These are phyloP conservation scores for Colletotrichum abscissum DNA, from an alignment of 2,329 filamentous ascomycete species.

Conservation along the genomic window DNA sequence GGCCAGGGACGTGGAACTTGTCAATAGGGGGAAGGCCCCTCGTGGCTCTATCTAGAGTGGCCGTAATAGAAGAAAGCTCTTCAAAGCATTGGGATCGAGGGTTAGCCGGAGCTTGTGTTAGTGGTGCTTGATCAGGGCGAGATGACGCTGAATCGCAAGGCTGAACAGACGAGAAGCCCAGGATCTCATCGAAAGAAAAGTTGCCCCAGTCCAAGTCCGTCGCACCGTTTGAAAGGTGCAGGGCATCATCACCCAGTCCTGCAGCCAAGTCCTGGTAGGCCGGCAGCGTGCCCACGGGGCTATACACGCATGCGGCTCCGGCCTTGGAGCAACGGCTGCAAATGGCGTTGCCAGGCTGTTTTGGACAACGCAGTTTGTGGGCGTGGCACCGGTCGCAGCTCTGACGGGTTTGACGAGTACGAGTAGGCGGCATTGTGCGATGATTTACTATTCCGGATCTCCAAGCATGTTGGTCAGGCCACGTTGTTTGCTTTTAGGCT, in stretches of 20 bases:
- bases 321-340: slow-evolving; percentile 57
- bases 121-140: neutral
- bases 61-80: slow-evolving; percentile 1
- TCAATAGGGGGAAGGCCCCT: slow-evolving; percentile 8
- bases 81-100: slow-evolving; percentile 13
- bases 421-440: slow-evolving; percentile 2
- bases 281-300: slow-evolving; percentile 44
- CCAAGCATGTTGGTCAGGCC: slow-evolving; percentile 37
- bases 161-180: neutral
- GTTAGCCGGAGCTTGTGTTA: neutral
- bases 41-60: slow-evolving; percentile 8
- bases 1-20: slow-evolving; percentile 37
- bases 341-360: slow-evolving; percentile 45
- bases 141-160: neutral
- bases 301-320: slow-evolving; percentile 53
- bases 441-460: neutral
- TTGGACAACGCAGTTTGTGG: slow-evolving; percentile 59
- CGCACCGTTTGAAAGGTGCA: neutral
- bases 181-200: slow-evolving; percentile 20
- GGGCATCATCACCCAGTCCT: neutral
- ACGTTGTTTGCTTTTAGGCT: neutral
- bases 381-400: slow-evolving; percentile 58
- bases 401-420: slow-evolving; percentile 38
- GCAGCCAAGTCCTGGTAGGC: slow-evolving; percentile 38
- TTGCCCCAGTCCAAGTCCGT: slow-evolving; percentile 3